Percentiles rank a stretch among this genome's conserved stretches.
Evolutionary conservation across 257 asterid genomes (phyloP).

Genomic region (Eucommia ulmoides): DNA sequence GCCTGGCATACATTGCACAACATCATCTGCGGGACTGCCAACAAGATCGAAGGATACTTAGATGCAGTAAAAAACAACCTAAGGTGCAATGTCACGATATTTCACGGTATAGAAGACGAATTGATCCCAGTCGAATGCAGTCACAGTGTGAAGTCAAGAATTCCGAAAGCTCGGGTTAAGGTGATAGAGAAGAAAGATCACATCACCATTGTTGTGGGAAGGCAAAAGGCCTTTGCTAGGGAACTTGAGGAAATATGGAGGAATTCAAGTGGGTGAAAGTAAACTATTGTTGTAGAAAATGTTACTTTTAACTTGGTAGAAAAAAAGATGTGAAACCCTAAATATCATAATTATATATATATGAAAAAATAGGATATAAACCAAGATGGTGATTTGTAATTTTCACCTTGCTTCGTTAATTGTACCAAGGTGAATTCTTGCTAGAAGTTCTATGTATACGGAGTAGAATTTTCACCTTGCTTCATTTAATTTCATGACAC

Average conservation of each 20-base stretch:
- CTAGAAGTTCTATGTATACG: too few relatives aligned
- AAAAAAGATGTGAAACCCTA: too few relatives aligned
- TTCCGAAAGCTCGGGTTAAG: slow-evolving; percentile 58
- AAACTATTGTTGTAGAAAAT: too few relatives aligned
- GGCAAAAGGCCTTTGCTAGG: slow-evolving; percentile 68
- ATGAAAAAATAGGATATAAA: too few relatives aligned
- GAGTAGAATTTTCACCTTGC: too few relatives aligned
- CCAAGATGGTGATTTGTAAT: too few relatives aligned
- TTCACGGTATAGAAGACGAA: slow-evolving; percentile 73
- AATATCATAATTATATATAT: too few relatives aligned
- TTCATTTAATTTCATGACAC: too few relatives aligned
- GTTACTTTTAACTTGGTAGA: too few relatives aligned
- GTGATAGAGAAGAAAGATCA: slow-evolving; percentile 67
- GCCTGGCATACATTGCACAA: slow-evolving; percentile 99
- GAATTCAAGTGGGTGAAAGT: slow-evolving; percentile 25
- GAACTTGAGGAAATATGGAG: slow-evolving; percentile 85
- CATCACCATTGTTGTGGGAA: slow-evolving; percentile 83
- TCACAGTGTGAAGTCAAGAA: slow-evolving; percentile 40
- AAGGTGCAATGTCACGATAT: slow-evolving; percentile 46
- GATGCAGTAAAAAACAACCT: slow-evolving; percentile 39
- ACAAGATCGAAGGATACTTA: slow-evolving; percentile 58
- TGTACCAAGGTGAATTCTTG: too few relatives aligned
- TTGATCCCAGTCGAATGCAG: slow-evolving; percentile 89
- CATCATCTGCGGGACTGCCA: slow-evolving; percentile 80
- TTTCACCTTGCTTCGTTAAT: too few relatives aligned